Evolutionary conservation across 2,329 filamentous ascomycete species (phyloP), one percentile per base, ranked within the genome.

Genomic region (Chrysoporthe deuterocubensis): DNA sequence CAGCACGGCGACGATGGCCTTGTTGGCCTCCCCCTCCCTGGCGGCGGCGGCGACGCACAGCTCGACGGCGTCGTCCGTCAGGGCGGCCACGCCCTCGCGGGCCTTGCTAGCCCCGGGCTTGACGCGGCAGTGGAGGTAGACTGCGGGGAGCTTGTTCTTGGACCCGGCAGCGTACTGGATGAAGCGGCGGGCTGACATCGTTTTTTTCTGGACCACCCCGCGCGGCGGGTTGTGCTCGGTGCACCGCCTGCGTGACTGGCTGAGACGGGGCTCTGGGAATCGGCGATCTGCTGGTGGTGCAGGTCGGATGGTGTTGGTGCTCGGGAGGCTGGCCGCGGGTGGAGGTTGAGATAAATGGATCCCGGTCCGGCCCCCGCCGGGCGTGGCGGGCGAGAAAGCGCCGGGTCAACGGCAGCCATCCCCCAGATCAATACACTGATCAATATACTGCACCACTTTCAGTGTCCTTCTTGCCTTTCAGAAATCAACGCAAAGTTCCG

Each of bases 11-110:
- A 88, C 78, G 2, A 92, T 87, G 4, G 90, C 90, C 74, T 85
- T 86, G 74, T 93, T 93, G 5, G 90, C 87, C 74, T 91, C 88
- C 16, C 90, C 89, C 16, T 92, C 88, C 69, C 84, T 83, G 13
- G 90, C 83, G 71, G 85, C 88, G 0, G 89, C 90, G 0, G 89
- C 79, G 2, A 92, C 90, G 60, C 88, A 90, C 1, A 93, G 76
- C 69, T 91, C 85, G 59, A 93, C 83, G 2, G 79, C 79, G 7
- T 86, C 82, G 34, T 87, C 82, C 0, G 84, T 83, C 4, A 93
- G 77, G 0, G 82, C 81, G 2, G 80, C 74, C 57, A 93, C 81
- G 16, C 90, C 90, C 72, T 91, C 85, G 44, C 89, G 85, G 34
- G 81, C 81, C 40, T 85, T 87, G 75, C 82, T 88, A 14, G 87